A percentile compares a stretch with the other conserved stretches of the same genome.
Conservation (phyloP, 306 rosid genomes). For the Pterocarpus santalinus region DNA sequence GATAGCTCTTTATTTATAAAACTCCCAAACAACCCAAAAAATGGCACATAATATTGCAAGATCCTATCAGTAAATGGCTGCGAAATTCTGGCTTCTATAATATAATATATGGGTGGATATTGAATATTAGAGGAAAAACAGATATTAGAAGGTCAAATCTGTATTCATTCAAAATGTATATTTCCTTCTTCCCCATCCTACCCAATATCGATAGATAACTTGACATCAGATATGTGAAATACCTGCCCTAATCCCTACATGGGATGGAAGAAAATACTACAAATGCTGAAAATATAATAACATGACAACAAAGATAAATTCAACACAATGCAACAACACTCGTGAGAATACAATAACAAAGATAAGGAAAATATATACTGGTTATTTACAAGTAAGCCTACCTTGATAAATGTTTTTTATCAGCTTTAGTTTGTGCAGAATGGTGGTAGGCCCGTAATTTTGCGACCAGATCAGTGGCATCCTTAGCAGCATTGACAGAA, state of each 20-base stretch:
- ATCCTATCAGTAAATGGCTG: background rate
- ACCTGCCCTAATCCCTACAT: background rate
- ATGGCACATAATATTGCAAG: conserved; percentile 7
- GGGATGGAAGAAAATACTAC: conserved; percentile 12
- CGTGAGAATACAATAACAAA: background rate
- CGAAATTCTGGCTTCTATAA: background rate
- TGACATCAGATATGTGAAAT: background rate
- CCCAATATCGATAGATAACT: conserved; percentile 13
- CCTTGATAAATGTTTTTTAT: conserved; percentile 90
- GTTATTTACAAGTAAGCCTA: conserved; percentile 41
- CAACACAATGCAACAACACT: background rate
- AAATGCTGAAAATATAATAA: background rate
- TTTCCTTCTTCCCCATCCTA: background rate
- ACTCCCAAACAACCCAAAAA: conserved; percentile 7
- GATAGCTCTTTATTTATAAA: background rate
- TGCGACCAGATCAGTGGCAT: conserved; percentile 93
- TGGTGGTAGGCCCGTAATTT: conserved; percentile 89
- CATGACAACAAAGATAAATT: background rate
- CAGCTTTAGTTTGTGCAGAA: conserved; percentile 88
- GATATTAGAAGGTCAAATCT: conserved; percentile 14
- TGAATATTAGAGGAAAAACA: background rate
- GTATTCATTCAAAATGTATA: background rate
- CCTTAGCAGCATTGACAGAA: conserved; percentile 98
- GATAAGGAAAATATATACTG: background rate
- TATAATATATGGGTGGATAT: background rate